Conservation (phyloP, 202 grass and related monocot species). For the Setaria viridis region DNA sequence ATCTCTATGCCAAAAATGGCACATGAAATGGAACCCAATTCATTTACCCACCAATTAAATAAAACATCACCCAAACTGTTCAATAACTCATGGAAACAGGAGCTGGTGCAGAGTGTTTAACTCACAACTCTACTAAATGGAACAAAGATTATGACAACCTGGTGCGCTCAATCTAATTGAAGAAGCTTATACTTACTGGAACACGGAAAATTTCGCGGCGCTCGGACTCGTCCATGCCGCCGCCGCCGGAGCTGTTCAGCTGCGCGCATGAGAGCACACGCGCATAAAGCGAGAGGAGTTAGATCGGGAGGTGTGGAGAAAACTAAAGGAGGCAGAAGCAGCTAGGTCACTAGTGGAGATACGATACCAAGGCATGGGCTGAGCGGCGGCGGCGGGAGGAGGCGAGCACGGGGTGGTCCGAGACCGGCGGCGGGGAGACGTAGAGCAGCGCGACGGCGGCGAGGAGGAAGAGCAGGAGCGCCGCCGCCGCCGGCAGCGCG, state of each 20-base stretch:
- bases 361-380: slow-evolving; percentile 36
- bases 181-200: slow-evolving; percentile 47
- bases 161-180: slow-evolving; percentile 19
- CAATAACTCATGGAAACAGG: slow-evolving; percentile 8
- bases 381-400: slow-evolving; percentile 42
- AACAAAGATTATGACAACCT: background rate
- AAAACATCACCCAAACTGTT: background rate
- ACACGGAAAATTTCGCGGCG: slow-evolving; percentile 43
- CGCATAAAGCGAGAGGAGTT: slow-evolving; percentile 26
- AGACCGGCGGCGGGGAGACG: slow-evolving; percentile 70
- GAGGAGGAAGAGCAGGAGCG: slow-evolving; percentile 58
- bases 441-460: slow-evolving; percentile 63
- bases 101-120: background rate
- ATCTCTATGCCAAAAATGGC: slow-evolving; percentile 22
- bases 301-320: slow-evolving; percentile 26
- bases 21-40: slow-evolving; percentile 22
- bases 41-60: slow-evolving; percentile 1
- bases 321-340: background rate
- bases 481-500: slow-evolving; percentile 48
- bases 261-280: slow-evolving; percentile 19
- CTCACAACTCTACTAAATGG: background rate
- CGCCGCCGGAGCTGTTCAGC: slow-evolving; percentile 48
- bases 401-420: slow-evolving; percentile 60
- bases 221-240: slow-evolving; percentile 19
- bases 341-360: slow-evolving; percentile 27